Base-by-base conservation (phyloP, 108 stramenopile species). In the Pseudonitzschia delicatissima region DNA sequence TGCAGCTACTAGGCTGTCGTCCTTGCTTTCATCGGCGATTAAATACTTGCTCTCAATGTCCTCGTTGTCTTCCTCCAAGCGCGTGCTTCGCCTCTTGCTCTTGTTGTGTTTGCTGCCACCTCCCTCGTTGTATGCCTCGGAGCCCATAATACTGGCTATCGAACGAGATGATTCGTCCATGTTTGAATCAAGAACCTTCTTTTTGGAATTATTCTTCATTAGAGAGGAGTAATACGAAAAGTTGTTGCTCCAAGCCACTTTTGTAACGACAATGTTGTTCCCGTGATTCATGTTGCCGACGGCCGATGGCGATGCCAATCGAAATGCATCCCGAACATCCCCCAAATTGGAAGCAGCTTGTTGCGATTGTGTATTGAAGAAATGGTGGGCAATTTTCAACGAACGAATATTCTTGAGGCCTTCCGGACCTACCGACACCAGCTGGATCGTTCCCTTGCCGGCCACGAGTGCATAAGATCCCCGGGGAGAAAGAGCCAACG, bases 191-290 rank as follows among this genome's bases (percentile, higher is more conserved):
- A n/a, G n/a, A n/a, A n/a, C n/a, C n/a, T n/a, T n/a, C n/a, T n/a
- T n/a, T n/a, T n/a, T n/a, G n/a, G n/a, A n/a, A n/a, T n/a, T n/a
- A n/a, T n/a, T n/a, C n/a, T n/a, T n/a, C n/a, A n/a, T n/a, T n/a
- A n/a, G n/a, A n/a, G n/a, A n/a, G n/a, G 11, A 9, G 40, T 44
- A 26, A 26, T 33, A 13, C 64, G 18, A 23, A 15, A 23, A 53
- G 77, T 77, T 58, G 72, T 68, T 67, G 39, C 88, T 93, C 92
- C 92, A 93, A n/a, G 87, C 88, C 25, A 90, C 92, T 64, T 82
- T 81, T 7, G 77, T 87, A 2, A 93, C 71, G 40, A 66, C 80
- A 2, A 86, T 82, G 69, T 84, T 87, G 23, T 51, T 74, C 20
- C 49, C 36, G 45, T 45, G 64, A 23, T 53, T 53, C 51, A 53